Evolutionary conservation across 768 basidiomycete genomes (phyloP), one percentile per base, ranked within the genome.

Genomic region (Asterophora parasitica): DNA sequence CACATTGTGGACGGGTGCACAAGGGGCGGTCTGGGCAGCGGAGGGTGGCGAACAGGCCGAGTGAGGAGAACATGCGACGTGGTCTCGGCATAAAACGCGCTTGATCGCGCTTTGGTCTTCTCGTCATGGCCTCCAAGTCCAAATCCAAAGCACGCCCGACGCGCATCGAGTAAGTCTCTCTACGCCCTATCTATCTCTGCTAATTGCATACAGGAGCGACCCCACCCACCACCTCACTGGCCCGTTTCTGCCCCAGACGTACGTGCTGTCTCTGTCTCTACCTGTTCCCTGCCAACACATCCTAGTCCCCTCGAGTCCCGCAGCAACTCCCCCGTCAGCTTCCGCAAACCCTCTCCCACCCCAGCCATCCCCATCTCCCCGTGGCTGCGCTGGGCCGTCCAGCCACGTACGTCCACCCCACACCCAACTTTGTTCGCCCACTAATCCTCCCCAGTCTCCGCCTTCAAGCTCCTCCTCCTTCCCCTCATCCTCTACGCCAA

Each of bases 21-120:
- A 62, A 48, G 2, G 58, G 41, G 46, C 46, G 57, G 20, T 80
- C 73, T 4, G 88, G 88, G 68, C 88, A 91, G 7, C 74, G 61
- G 9, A 83, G 55, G 4, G 67, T 62, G 19, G 72, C 74, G 62
- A 90, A 88, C 15, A 83, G 72, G 7, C 74, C 72, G 4, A 76
- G 61, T 3, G 75, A 67, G 23, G 83, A 74, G 61, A 91, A 88
- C 88, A 90, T 87, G n/a, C n/a, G n/a, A n/a, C n/a, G n/a, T n/a
- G n/a, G n/a, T n/a, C n/a, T n/a, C n/a, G n/a, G n/a, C n/a, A n/a
- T n/a, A n/a, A n/a, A n/a, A n/a, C n/a, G n/a, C n/a, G n/a, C n/a
- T n/a, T n/a, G n/a, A n/a, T n/a, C n/a, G n/a, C n/a, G n/a, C n/a
- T n/a, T n/a, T n/a, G n/a, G n/a, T n/a, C n/a, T n/a, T n/a, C n/a